Evolutionary conservation across 2,329 filamentous ascomycete genomes (phyloP).

Genomic region (Fusarium bactridioides): DNA sequence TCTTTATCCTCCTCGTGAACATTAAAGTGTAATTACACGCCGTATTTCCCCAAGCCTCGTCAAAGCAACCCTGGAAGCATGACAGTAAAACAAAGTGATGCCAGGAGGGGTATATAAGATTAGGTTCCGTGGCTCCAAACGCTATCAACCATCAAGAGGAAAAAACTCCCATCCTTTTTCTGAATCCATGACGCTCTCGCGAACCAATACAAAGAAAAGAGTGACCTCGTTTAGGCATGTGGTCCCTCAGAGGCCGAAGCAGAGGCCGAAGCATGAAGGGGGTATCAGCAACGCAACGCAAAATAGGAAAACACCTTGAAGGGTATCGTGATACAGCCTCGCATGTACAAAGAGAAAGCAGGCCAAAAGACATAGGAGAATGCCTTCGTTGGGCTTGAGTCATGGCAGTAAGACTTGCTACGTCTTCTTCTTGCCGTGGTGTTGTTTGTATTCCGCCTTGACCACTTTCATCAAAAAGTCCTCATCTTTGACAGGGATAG

Average conservation of each 20-base stretch:
- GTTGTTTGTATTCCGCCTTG: slow-evolving; percentile 82
- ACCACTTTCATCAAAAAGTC: slow-evolving; percentile 92
- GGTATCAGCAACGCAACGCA: slow-evolving; percentile 37
- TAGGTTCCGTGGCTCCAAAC: slow-evolving; percentile 42
- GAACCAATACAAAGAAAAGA: slow-evolving; percentile 33
- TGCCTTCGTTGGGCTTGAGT: slow-evolving; percentile 27
- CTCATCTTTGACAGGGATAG: slow-evolving; percentile 93
- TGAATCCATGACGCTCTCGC: slow-evolving; percentile 28
- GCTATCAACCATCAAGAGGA: slow-evolving; percentile 26
- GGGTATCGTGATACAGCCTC: slow-evolving; percentile 37
- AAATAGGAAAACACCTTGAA: slow-evolving; percentile 29
- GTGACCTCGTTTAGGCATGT: slow-evolving; percentile 37
- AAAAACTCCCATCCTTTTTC: slow-evolving; percentile 36
- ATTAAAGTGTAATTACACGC: slow-evolving; percentile 19
- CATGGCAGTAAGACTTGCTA: slow-evolving; percentile 45
- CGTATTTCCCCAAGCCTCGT: slow-evolving; percentile 24
- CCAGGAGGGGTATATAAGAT: slow-evolving; percentile 43
- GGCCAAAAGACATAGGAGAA: slow-evolving; percentile 33
- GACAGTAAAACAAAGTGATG: slow-evolving; percentile 34
- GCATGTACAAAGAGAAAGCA: slow-evolving; percentile 33
- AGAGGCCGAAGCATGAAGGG: slow-evolving; percentile 34
- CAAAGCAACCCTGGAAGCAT: slow-evolving; percentile 8
- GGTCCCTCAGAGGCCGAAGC: slow-evolving; percentile 35
- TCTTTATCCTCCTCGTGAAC: slow-evolving; percentile 22
- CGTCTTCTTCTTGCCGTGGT: slow-evolving; percentile 57